Base-by-base conservation (phyloP, 1,284 basidiomycete genomes). In the Trichosporon inkin region DNA sequence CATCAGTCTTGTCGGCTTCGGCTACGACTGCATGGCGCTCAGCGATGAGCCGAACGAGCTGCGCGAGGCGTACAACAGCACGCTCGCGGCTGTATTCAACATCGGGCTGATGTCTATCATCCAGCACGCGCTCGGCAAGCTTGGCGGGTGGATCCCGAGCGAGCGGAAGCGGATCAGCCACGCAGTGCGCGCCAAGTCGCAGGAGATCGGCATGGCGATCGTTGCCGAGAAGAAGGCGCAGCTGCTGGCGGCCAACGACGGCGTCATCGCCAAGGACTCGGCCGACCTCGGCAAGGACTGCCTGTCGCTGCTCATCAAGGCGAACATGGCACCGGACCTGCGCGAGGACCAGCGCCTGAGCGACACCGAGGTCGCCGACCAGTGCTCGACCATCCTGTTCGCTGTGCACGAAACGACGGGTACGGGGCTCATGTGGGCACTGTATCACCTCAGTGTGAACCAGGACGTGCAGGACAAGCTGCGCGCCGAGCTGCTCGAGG, bases 341-440 rank as follows among this genome's bases (percentile, higher is more conserved):
- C 73, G 78, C 8, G 74, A 81, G 0, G 78, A 79, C 1, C 83
- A 88, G 69, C 80, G 80, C 22, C 82, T 91, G 80, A 82, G 82
- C 8, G 82, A 84, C 49, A 78, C 81, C 16, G 88, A 91, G 68
- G 84, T 88, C 4, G 77, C 87, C 17, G 86, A 83, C 61, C 88
- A 90, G 72, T 88, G 91, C 63, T 85, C 86, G 8, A 90, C 87
- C 0, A 88, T 91, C 71, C 82, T 91, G 39, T 66, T 75, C 1
- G 73, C 76, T 1, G 90, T 89, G 0, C 87, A 90, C 72, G 89
- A 92, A 72, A 92, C 90, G 0, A 88, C 85, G 0, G 84, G 84
- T 0, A 85, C 84, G 0, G 84, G 86, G 0, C 78, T 88, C 1
- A 84, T 86, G 3, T 92, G 89, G 88, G 84, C 83, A 57, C 78